Conservation (phyloP, 2,329 filamentous ascomycete species). For the Gaeumannomyces tritici region DNA sequence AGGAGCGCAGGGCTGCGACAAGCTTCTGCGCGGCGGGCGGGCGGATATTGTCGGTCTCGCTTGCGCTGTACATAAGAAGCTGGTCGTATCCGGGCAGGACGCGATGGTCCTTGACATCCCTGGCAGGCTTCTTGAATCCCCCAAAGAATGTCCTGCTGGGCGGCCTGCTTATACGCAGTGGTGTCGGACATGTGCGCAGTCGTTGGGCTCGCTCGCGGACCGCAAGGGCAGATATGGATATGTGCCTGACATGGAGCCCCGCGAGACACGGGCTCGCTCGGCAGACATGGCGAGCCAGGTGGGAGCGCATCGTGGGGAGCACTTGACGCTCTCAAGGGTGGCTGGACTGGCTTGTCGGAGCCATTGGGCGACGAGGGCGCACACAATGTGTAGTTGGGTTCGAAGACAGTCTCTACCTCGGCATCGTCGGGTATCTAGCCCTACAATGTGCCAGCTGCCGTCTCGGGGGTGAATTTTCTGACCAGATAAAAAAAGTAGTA, state of each 20-base stretch:
- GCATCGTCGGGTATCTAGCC: not conserved
- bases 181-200: no score
- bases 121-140: slow-evolving; percentile 50
- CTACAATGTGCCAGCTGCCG: not conserved
- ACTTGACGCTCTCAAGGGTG: not conserved
- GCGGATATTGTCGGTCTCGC: slow-evolving; percentile 52
- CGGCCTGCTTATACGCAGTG: slow-evolving; percentile 6
- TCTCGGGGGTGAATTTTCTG: not conserved
- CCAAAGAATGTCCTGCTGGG: slow-evolving; percentile 48
- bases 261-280: slow-evolving; percentile 38
- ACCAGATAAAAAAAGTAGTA: not conserved
- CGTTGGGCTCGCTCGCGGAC: slow-evolving; percentile 1
- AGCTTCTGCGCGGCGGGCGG: slow-evolving; percentile 56
- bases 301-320: slow-evolving; percentile 41
- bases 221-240: slow-evolving; percentile 5
- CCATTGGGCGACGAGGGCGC: not conserved
- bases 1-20: slow-evolving; percentile 50
- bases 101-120: slow-evolving; percentile 50
- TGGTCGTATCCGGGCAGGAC: slow-evolving; percentile 62
- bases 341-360: not conserved
- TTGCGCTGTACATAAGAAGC: slow-evolving; percentile 59
- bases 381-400: not conserved
- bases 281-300: slow-evolving; percentile 50
- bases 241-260: slow-evolving; percentile 10
- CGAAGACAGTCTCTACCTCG: not conserved